Evolutionary conservation across 2,329 filamentous ascomycete genomes (phyloP).

Genomic region (Ophiostoma quercus): DNA sequence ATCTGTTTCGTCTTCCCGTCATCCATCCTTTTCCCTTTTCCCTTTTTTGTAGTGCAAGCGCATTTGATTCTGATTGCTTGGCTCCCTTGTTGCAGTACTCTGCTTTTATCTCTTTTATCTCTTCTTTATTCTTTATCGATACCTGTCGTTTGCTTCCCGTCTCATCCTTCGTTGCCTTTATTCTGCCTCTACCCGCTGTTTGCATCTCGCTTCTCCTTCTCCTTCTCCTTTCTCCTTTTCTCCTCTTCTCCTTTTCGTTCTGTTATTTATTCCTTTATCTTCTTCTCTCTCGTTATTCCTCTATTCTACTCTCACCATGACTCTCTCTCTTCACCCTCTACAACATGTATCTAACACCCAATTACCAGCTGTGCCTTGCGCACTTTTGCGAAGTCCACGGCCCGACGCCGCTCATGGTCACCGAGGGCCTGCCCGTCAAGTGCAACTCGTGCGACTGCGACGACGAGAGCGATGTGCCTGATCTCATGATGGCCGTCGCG

Average conservation of each 20-base stretch:
- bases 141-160: background rate
- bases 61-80: background rate
- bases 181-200: background rate
- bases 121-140: background rate
- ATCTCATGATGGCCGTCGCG: constrained; percentile 33
- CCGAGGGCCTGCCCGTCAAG: constrained; percentile 57
- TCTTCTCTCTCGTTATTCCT: background rate
- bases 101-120: constrained; percentile 12
- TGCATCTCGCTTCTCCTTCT: background rate
- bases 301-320: constrained; percentile 14
- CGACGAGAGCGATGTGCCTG: constrained; percentile 38
- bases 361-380: constrained; percentile 60
- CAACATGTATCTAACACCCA: constrained; percentile 38
- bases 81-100: background rate
- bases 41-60: background rate
- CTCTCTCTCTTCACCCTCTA: constrained; percentile 10
- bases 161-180: background rate
- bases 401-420: constrained; percentile 65
- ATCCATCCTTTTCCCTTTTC: background rate
- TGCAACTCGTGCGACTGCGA: constrained; percentile 59
- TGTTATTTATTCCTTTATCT: background rate
- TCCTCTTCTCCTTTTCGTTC: background rate
- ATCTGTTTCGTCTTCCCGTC: constrained; percentile 12
- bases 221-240: background rate
- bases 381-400: constrained; percentile 68